Evolutionary conservation across 2,329 filamentous ascomycete genomes (phyloP).

Genomic region (Penicillium sp.): DNA sequence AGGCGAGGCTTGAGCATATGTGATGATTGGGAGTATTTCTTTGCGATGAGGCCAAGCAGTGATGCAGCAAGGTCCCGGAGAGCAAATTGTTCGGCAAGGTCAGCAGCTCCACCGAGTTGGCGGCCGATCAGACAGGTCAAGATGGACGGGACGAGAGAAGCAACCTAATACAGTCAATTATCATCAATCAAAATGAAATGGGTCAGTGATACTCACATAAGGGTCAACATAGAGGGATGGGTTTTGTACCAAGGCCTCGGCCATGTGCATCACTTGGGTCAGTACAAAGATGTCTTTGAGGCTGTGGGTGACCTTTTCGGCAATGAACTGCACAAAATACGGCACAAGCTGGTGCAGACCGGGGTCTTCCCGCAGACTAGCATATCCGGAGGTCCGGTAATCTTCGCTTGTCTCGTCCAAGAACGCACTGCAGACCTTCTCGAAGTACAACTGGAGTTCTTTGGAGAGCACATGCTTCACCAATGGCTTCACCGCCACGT

Average conservation of each 20-base stretch:
- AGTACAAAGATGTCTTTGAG: slow-evolving; percentile 86
- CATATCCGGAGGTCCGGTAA: slow-evolving; percentile 76
- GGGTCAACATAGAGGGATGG: slow-evolving; percentile 69
- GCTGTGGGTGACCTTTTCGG: slow-evolving; percentile 91
- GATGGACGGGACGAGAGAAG: slow-evolving; percentile 73
- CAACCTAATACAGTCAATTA: slow-evolving; percentile 43
- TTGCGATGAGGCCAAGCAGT: slow-evolving; percentile 70
- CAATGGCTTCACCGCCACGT: slow-evolving; percentile 75
- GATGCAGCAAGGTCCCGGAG: slow-evolving; percentile 80
- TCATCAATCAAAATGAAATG: too few species aligned
- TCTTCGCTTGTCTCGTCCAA: slow-evolving; percentile 84
- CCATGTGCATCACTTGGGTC: slow-evolving; percentile 86
- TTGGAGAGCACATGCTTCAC: slow-evolving; percentile 96
- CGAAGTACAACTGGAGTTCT: slow-evolving; percentile 93
- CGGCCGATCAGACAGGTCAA: slow-evolving; percentile 86
- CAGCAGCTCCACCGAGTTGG: slow-evolving; percentile 60
- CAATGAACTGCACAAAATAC: slow-evolving; percentile 93
- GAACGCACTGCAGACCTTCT: slow-evolving; percentile 85
- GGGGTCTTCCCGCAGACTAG: slow-evolving; percentile 80
- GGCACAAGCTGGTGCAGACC: slow-evolving; percentile 92
- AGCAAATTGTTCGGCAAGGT: slow-evolving; percentile 61
- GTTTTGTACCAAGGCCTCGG: slow-evolving; percentile 78
- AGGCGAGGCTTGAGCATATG: slow-evolving; percentile 80
- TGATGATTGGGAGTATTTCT: slow-evolving; percentile 75
- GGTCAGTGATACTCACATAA: slow-evolving; percentile 45